Conservation (phyloP, 805 yeast species). For the Candida verbasci region DNA sequence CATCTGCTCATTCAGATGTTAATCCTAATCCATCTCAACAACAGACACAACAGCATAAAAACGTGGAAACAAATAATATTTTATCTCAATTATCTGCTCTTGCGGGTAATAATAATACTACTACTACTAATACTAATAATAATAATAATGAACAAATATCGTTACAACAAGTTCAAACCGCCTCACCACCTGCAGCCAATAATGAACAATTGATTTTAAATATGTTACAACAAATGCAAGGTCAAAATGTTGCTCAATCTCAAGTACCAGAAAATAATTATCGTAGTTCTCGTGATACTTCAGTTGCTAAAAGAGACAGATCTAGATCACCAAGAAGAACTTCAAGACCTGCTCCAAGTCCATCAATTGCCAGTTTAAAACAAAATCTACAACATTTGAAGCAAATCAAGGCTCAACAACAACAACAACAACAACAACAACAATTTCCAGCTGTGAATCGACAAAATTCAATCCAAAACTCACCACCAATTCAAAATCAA, state of each 20-base stretch:
- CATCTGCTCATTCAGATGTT: constrained; percentile 18
- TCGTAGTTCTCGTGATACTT: constrained; percentile 10
- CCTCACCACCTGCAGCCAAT: constrained; percentile 11
- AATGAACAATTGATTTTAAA: constrained; percentile 42
- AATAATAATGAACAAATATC: constrained; percentile 10
- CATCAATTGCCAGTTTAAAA: constrained; percentile 6
- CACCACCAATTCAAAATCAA: constrained; percentile 10
- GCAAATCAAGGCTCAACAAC: constrained; percentile 12
- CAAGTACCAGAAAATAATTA: constrained; percentile 3
- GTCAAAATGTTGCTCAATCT: constrained; percentile 13
- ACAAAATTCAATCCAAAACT: constrained; percentile 3
- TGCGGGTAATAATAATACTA: constrained; percentile 13
- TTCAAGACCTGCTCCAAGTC: constrained; percentile 1
- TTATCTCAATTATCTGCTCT: constrained; percentile 42
- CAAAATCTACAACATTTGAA: constrained; percentile 11
- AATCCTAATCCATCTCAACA: constrained; percentile 1
- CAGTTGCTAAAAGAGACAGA: constrained; percentile 44
- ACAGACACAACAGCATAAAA: not conserved
- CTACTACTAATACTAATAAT: constrained; percentile 13
- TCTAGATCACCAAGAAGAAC: constrained; percentile 47
- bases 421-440: constrained; percentile 8
- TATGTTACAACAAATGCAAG: constrained; percentile 51
- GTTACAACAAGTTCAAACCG: constrained; percentile 14
- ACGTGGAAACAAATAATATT: constrained; percentile 31
- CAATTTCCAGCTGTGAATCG: constrained; percentile 3